Evolutionary conservation across 495 filamentous ascomycete species (phyloP).

Genomic region (Penicillium egyptiacum): DNA sequence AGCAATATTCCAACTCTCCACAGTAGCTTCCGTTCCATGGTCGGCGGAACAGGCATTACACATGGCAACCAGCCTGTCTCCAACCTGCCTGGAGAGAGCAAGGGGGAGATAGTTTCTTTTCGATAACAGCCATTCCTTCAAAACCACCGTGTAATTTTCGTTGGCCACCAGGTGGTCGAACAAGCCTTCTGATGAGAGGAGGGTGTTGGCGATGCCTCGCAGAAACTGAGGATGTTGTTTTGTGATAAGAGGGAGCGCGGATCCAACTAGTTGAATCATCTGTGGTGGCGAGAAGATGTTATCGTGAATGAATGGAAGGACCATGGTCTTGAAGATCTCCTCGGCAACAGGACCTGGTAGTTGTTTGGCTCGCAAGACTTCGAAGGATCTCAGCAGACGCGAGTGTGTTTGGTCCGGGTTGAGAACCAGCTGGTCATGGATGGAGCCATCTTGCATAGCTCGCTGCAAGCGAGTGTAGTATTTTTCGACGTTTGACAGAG

Average conservation of each 20-base stretch:
- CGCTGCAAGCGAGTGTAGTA: conserved; percentile 9
- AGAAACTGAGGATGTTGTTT: conserved; percentile 2
- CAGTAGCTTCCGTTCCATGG: conserved; percentile 2
- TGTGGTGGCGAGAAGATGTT: neutral
- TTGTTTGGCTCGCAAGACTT: conserved; percentile 7
- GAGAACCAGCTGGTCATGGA: conserved; percentile 12
- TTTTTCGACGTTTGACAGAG: conserved; percentile 3
- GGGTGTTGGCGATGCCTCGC: neutral
- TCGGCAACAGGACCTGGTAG: conserved; percentile 11
- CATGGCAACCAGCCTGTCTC: conserved; percentile 3
- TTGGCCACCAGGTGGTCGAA: conserved; percentile 11
- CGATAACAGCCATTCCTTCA: conserved; percentile 13
- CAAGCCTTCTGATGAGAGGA: neutral
- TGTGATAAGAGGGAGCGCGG: conserved; percentile 8
- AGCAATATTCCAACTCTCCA: neutral
- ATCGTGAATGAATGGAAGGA: conserved; percentile 5
- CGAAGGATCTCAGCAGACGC: conserved; percentile 14
- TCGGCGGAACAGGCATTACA: conserved; percentile 13
- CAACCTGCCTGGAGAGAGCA: neutral
- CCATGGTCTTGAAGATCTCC: conserved; percentile 11
- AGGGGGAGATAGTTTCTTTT: conserved; percentile 11
- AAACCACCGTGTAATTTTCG: conserved; percentile 2
- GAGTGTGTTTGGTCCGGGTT: conserved; percentile 5
- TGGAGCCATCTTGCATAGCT: conserved; percentile 6
- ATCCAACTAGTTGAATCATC: conserved; percentile 13